phyloP scores from a whole-genome alignment of 805 yeast species.

The Tetrapisispora phaffii region DNA sequence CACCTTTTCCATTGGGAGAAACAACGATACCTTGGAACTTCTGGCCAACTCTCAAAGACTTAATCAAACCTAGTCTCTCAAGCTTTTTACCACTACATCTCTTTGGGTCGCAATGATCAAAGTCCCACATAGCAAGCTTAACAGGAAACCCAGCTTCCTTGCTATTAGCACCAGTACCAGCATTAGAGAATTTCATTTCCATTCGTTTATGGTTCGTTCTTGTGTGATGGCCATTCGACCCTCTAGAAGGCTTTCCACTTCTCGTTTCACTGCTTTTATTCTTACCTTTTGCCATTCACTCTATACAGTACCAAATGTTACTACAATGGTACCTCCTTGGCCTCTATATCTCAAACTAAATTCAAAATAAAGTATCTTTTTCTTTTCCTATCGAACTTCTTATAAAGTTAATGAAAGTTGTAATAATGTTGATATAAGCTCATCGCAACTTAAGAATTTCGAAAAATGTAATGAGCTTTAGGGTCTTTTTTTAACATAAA shows the following conservation, averaged over 20 bases:
- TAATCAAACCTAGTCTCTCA: conserved; percentile 78
- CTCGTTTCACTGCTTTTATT: conserved; percentile 38
- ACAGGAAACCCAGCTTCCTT: conserved; percentile 51
- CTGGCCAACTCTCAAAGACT: conserved; percentile 77
- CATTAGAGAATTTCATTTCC: conserved; percentile 28
- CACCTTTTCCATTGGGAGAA: conserved; percentile 83
- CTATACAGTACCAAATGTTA: no score
- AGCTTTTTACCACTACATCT: conserved; percentile 92
- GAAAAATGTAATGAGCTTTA: not conserved
- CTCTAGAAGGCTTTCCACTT: conserved; percentile 24
- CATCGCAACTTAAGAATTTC: conserved; percentile 1
- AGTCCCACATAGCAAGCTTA: conserved; percentile 97
- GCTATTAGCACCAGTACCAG: conserved; percentile 18
- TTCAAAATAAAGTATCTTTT: not conserved
- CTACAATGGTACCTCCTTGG: no score
- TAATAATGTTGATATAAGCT: not conserved
- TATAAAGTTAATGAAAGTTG: not conserved
- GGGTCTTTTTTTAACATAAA: not conserved
- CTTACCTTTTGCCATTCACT: conserved; percentile 32
- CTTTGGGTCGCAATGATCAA: conserved; percentile 97
- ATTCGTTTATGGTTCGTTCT: conserved; percentile 41
- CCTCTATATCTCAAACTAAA: no score
- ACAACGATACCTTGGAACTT: conserved; percentile 86
- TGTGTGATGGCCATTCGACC: conserved; percentile 48
- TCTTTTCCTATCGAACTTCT: not conserved